Percentiles rank a stretch among this genome's conserved stretches.
Conservation (phyloP, 192 early-diverging fungal genomes). For the Mortierella antarctica region DNA sequence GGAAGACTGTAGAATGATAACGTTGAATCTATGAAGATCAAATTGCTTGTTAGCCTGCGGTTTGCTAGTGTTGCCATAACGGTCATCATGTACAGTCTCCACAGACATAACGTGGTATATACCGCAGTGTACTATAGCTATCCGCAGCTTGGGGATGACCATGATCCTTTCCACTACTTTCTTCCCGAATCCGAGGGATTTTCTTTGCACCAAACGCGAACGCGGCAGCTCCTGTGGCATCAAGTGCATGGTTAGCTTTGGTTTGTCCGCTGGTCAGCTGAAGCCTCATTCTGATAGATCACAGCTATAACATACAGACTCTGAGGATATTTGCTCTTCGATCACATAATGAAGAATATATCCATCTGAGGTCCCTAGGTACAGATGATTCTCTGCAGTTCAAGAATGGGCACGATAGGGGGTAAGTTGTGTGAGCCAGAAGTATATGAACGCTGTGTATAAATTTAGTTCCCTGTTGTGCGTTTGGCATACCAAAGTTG, state of each 20-base stretch:
- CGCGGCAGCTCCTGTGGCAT: slow-evolving; percentile 40
- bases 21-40: slow-evolving; percentile 65
- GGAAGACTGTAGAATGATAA: slow-evolving; percentile 72
- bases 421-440: not conserved
- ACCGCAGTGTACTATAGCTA: slow-evolving; percentile 78
- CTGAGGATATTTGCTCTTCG: slow-evolving; percentile 56
- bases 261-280: not conserved
- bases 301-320: slow-evolving; percentile 48
- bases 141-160: slow-evolving; percentile 69
- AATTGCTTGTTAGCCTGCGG: not conserved
- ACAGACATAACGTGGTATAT: slow-evolving; percentile 16
- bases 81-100: not conserved
- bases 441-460: not conserved
- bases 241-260: not conserved
- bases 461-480: too few species aligned
- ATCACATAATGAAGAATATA: slow-evolving; percentile 73
- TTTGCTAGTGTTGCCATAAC: not conserved
- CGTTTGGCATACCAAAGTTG: slow-evolving; percentile 38
- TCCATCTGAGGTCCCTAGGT: slow-evolving; percentile 82
- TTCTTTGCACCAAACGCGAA: slow-evolving; percentile 58
- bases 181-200: slow-evolving; percentile 64
- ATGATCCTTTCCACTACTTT: slow-evolving; percentile 72
- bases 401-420: not conserved
- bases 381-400: slow-evolving; percentile 73
- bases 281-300: slow-evolving; percentile 6